Evolutionary conservation across 23 red algal genomes (phyloP), one percentile per base, ranked within the genome.

Genomic region (Agarophyton chilense): DNA sequence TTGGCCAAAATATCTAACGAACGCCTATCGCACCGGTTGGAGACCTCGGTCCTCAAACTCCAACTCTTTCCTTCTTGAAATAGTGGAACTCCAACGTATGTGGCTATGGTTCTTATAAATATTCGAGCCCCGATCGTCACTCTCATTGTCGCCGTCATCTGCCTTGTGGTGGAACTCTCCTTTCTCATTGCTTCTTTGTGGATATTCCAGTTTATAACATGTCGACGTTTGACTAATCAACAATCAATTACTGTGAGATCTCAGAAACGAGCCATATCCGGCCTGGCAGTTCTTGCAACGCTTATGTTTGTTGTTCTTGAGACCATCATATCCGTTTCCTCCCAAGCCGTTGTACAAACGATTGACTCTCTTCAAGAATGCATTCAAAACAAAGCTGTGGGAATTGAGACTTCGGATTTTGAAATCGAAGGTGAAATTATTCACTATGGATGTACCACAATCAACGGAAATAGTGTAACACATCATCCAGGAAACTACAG

Each of bases 401-500:
- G 63, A 3, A 2, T 40, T 2, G 9, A 2, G 10, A 24, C 16
- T 13, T n/a, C 16, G 22, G 63, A 38, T 5, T 40, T 40, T 19
- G 10, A 43, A 70, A 33, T 16, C 39, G 9, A 70, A 31, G 63
- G 34, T 17, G 63, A 70, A 70, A 19, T 18, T 17, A 70, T 70
- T 40, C 63, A 40, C 39, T 70, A 40, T 70, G 34, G 63, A 70
- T 70, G 63, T 24, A 70, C n/a, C 5, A 33, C 33, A 38, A 5
- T 70, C 63, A 70, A 70, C 16, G 63, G 63, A 12, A 43, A 13
- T 43, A 2, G 2, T 3, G 17, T 70, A 38, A 32, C 63, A 13
- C 63, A 70, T 32, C 63, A 70, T 43, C 39, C 32, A 2, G 63
- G 63, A 70, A 70, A 70, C 63, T 70, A 70, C 25, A 70, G 63